Percentiles rank a stretch among this genome's conserved stretches.
phyloP scores from a whole-genome alignment of 129 eudicot species.

The Artemisia argyi region DNA sequence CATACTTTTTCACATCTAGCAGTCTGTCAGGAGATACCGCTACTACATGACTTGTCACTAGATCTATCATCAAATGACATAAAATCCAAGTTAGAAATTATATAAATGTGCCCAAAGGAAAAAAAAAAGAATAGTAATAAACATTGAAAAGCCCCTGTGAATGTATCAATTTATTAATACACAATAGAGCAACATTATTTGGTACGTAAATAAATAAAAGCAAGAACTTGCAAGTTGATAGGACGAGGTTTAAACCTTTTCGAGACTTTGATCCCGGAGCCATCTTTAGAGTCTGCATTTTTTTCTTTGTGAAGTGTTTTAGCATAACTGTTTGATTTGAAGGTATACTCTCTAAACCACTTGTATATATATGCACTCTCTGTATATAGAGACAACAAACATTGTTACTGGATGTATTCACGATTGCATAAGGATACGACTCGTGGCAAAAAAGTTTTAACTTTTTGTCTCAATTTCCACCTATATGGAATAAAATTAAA shows the following conservation, averaged over 20 bases:
- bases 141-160: background rate
- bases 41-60: slow-evolving; percentile 33
- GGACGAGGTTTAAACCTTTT: background rate
- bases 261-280: slow-evolving; percentile 22
- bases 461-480: too few relatives aligned
- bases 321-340: slow-evolving; percentile 1
- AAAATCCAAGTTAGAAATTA: too few relatives aligned
- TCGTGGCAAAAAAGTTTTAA: too few relatives aligned
- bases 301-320: background rate
- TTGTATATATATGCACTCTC: too few relatives aligned
- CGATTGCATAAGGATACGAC: background rate
- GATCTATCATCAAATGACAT: slow-evolving; percentile 33
- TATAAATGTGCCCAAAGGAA: too few relatives aligned
- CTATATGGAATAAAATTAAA: too few relatives aligned
- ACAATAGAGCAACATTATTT: background rate
- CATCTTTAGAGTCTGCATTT: slow-evolving; percentile 17
- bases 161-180: background rate
- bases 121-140: background rate
- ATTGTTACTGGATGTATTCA: too few relatives aligned
- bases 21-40: slow-evolving; percentile 43
- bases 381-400: too few relatives aligned
- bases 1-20: slow-evolving; percentile 32
- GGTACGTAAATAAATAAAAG: background rate
- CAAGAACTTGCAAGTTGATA: background rate
- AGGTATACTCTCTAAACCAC: too few relatives aligned